Evolutionary conservation across 495 filamentous ascomycete species (phyloP), one percentile per base, ranked within the genome.

Genomic region (Annulohypoxylon maeteangense): DNA sequence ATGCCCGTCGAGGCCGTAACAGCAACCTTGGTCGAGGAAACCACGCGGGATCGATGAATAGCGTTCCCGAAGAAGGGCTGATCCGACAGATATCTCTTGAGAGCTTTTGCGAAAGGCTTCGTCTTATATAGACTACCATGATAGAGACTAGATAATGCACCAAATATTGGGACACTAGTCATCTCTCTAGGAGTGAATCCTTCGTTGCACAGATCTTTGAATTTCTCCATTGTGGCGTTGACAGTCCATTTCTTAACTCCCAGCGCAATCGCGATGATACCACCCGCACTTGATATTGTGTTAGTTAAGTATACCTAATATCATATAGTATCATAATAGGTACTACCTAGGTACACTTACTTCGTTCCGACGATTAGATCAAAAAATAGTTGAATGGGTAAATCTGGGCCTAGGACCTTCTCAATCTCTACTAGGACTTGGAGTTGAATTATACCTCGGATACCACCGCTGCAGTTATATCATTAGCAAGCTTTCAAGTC

Each of bases 251-350:
- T 77, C 55, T 85, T 79, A 18, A 83, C 79, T 3, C 81, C 86
- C 7, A 91, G 78, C 0, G 81, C 85, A 27, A 89, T 76, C 1
- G 87, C 85, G 55, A 90, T 84, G 62, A 90, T 82, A 16, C 87
- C 86, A 0, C 88, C 86, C 14, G 85, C 85, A 53, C 86, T 87
- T 42, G 23, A 40, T 48, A 25, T 18, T 8, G 1, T 16, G 18
- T 75, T 27, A 78, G 63, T 12, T 8, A 60, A 53, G 10, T 2
- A 3, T 4, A n/a, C n/a, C n/a, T n/a, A 16, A 22, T 42, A 20
- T 18, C 0, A 7, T 34, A 4, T 7, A 10, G 59, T 34, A 4
- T 4, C 7, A n/a, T n/a, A n/a, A n/a, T n/a, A n/a, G n/a, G n/a
- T n/a, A n/a, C n/a, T n/a, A n/a, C n/a, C n/a, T n/a, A n/a, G n/a